Percentiles rank a stretch among this genome's conserved stretches.
phyloP scores from a whole-genome alignment of 2,329 filamentous ascomycete genomes.

The Uncinocarpus reesii region DNA sequence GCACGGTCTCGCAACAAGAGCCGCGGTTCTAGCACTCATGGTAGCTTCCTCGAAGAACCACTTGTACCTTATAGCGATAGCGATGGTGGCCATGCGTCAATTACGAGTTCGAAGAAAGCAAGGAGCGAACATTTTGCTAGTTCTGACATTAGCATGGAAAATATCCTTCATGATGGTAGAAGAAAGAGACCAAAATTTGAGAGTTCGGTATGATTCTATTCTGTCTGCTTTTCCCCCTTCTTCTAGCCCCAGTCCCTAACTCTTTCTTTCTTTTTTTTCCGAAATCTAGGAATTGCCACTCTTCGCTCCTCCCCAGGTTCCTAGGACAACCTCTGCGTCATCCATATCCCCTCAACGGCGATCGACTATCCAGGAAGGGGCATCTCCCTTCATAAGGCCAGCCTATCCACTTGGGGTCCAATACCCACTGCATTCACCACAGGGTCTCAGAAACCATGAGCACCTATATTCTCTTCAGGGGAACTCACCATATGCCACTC shows the following conservation, averaged over 20 bases:
- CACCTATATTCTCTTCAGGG: conserved; percentile 30
- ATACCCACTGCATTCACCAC: conserved; percentile 71
- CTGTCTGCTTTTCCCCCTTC: background rate
- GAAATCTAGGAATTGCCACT: conserved; percentile 82
- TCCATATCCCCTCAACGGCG: conserved; percentile 87
- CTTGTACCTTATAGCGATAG: conserved; percentile 75
- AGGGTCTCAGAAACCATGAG: conserved; percentile 55
- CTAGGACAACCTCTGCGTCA: conserved; percentile 89
- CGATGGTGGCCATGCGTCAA: conserved; percentile 66
- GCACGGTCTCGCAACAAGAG: conserved; percentile 59
- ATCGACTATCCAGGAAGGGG: conserved; percentile 60
- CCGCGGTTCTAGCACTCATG: conserved; percentile 50
- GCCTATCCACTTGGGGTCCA: conserved; percentile 73
- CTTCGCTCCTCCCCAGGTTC: conserved; percentile 89
- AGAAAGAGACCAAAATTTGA: conserved; percentile 91
- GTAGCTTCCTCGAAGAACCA: conserved; percentile 57
- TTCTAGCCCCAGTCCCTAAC: conserved; percentile 16
- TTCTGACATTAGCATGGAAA: conserved; percentile 94
- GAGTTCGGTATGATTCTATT: conserved; percentile 69
- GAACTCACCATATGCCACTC: conserved; percentile 50
- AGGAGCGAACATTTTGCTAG: conserved; percentile 80
- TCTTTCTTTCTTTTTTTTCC: conserved; percentile 16
- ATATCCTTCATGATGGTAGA: conserved; percentile 93
- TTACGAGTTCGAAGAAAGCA: conserved; percentile 59
- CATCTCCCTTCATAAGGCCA: conserved; percentile 62